Evolutionary conservation across 208 protist species (phyloP).

Genomic region (Vickermania ingenoplastis): DNA sequence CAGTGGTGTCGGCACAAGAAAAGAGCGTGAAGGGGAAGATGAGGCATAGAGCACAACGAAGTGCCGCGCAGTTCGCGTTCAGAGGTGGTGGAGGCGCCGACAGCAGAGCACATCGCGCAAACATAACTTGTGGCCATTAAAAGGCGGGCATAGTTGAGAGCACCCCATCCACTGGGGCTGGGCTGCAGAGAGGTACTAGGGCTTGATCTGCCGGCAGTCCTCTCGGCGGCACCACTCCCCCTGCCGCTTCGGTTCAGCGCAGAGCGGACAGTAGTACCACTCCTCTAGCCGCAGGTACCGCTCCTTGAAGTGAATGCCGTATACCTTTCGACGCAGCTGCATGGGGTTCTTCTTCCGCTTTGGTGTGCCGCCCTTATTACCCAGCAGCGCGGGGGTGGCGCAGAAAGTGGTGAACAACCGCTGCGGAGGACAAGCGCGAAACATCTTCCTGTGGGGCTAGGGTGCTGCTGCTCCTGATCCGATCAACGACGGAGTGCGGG

Average conservation of each 20-base stretch:
- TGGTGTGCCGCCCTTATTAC: conserved; percentile 85
- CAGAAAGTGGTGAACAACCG: conserved; percentile 14
- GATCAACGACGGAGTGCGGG: too few relatives aligned
- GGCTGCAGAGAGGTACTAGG: too few relatives aligned
- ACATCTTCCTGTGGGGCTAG: conserved; percentile 2
- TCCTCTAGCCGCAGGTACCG: conserved; percentile 77
- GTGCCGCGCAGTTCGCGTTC: too few relatives aligned
- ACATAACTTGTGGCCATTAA: too few relatives aligned
- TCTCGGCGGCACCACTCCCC: conserved; percentile 86
- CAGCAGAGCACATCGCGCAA: too few relatives aligned
- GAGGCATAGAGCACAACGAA: too few relatives aligned
- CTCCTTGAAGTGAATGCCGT: conserved; percentile 88
- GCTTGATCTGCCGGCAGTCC: conserved; percentile 87
- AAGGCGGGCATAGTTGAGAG: too few relatives aligned
- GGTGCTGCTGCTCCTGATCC: conserved; percentile 3
- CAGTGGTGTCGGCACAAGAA: too few relatives aligned
- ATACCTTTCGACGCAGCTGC: conserved; percentile 73
- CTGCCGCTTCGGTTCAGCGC: conserved; percentile 85
- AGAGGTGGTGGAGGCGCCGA: too few relatives aligned
- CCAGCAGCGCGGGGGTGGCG: conserved; percentile 54
- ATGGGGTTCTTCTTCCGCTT: conserved; percentile 88
- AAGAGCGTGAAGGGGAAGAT: too few relatives aligned
- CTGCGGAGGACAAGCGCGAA: not conserved
- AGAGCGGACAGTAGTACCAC: conserved; percentile 90
- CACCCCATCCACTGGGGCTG: too few relatives aligned